Evolutionary conservation across 208 protist species (phyloP).

Genomic region (Wallacemonas collosoma): DNA sequence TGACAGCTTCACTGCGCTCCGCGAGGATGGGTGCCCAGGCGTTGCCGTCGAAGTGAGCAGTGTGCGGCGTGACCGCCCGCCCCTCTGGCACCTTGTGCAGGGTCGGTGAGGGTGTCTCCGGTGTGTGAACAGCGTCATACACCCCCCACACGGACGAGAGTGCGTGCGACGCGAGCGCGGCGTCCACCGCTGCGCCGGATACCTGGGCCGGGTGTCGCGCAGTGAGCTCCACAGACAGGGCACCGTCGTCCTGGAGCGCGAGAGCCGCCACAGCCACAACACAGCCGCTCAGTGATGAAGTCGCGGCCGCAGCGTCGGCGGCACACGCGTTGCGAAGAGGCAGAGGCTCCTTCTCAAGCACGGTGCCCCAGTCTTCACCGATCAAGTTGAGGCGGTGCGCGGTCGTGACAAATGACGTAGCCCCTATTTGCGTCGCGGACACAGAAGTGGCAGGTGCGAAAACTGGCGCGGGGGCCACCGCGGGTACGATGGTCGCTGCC

Average conservation of each 20-base stretch:
- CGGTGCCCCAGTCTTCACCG: slow-evolving; percentile 1
- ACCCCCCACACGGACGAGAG: background rate
- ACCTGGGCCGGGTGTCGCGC: background rate
- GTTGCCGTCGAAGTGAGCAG: slow-evolving; percentile 5
- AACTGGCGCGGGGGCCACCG: too few relatives aligned
- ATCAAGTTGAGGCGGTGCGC: background rate
- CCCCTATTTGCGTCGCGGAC: too few relatives aligned
- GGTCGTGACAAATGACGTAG: background rate
- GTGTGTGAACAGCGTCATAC: slow-evolving; percentile 6
- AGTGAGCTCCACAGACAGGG: background rate
- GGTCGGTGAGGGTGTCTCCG: background rate
- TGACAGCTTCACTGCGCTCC: background rate
- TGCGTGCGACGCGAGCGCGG: slow-evolving; percentile 1
- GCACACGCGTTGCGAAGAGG: slow-evolving; percentile 9
- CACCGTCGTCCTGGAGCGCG: background rate
- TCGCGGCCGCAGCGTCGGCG: background rate
- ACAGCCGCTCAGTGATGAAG: background rate
- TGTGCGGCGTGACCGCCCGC: background rate
- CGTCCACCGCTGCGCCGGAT: background rate
- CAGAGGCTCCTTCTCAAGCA: background rate
- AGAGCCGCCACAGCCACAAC: slow-evolving; percentile 4
- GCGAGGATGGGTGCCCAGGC: slow-evolving; percentile 4
- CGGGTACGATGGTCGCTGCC: too few relatives aligned
- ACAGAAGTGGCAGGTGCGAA: too few relatives aligned
- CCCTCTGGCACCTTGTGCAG: background rate